These are phyloP conservation scores for Wallemia mellicola DNA, from an alignment of 1,284 basidiomycete genomes.

Conservation along the genomic window DNA sequence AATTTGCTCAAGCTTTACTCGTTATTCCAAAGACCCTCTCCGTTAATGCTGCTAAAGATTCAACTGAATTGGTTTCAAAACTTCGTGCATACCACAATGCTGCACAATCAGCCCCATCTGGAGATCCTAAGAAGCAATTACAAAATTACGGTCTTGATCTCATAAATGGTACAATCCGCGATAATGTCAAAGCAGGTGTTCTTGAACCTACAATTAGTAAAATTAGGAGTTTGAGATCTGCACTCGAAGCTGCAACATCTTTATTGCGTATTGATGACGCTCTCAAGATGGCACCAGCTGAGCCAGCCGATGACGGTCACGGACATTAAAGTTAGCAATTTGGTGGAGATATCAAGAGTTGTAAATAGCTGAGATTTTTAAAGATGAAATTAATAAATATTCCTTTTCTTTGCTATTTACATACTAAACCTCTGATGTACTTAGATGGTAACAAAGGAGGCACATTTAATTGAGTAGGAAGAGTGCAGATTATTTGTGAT, in stretches of 20 bases:
- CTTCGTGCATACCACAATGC: slow-evolving; percentile 89
- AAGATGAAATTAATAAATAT: neutral
- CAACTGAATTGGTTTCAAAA: slow-evolving; percentile 89
- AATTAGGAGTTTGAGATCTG: slow-evolving; percentile 81
- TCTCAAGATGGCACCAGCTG: neutral
- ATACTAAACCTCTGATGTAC: too few relatives aligned
- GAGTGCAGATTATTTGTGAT: too few relatives aligned
- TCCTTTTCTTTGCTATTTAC: neutral
- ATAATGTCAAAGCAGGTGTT: slow-evolving; percentile 77
- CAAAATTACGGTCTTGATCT: slow-evolving; percentile 87
- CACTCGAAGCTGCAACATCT: slow-evolving; percentile 85
- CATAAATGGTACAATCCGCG: slow-evolving; percentile 71
- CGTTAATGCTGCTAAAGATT: slow-evolving; percentile 95
- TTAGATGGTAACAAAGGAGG: too few relatives aligned
- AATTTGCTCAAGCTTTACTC: slow-evolving; percentile 76
- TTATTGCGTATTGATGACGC: slow-evolving; percentile 24
- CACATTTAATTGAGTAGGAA: too few relatives aligned
- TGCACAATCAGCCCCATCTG: slow-evolving; percentile 62
- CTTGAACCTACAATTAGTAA: slow-evolving; percentile 93
- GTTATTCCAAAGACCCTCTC: slow-evolving; percentile 91
- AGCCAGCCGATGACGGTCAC: neutral
- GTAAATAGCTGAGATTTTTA: too few relatives aligned
- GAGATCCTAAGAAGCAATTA: slow-evolving; percentile 83
- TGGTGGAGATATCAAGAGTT: too few relatives aligned
- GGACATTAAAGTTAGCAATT: neutral